Evolutionary conservation across 805 yeast genomes (phyloP).

Genomic region (Kazachstania taianensis): DNA sequence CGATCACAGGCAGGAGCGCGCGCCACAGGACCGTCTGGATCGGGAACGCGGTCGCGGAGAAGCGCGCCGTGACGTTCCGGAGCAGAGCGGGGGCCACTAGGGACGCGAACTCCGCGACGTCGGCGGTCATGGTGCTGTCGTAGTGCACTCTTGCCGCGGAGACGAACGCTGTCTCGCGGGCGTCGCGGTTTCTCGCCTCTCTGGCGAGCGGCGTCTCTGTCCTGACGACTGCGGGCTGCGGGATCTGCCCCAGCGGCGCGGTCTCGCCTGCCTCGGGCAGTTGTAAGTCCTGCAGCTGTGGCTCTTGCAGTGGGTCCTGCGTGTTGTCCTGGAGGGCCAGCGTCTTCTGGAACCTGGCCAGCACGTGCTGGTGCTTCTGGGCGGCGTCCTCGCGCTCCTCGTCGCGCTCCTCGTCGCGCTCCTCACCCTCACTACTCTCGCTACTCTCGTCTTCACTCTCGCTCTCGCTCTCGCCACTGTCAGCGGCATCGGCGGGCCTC

Average conservation of each 20-base stretch:
- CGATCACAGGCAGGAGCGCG: constrained; percentile 19
- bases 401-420: constrained; percentile 6
- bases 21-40: constrained; percentile 26
- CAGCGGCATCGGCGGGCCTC: constrained; percentile 11
- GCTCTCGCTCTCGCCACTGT: constrained; percentile 10
- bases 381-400: constrained; percentile 3
- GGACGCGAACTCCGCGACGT: constrained; percentile 13
- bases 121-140: constrained; percentile 20
- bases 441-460: constrained; percentile 8
- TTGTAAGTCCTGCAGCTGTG: constrained; percentile 16
- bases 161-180: constrained; percentile 29
- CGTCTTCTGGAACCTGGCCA: constrained; percentile 43
- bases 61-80: constrained; percentile 21
- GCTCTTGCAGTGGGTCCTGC: constrained; percentile 9
- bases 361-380: constrained; percentile 39
- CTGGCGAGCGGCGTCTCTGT: constrained; percentile 5
- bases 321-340: constrained; percentile 26
- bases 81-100: constrained; percentile 25
- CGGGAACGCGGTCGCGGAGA: constrained; percentile 25
- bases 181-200: constrained; percentile 33
- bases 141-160: constrained; percentile 22
- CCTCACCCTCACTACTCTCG: constrained; percentile 11
- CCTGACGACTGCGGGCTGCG: constrained; percentile 56
- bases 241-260: constrained; percentile 54
- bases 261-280: constrained; percentile 12